Evolutionary conservation across 768 basidiomycete species (phyloP), one percentile per base, ranked within the genome.

Genomic region (Boletus patriciae): DNA sequence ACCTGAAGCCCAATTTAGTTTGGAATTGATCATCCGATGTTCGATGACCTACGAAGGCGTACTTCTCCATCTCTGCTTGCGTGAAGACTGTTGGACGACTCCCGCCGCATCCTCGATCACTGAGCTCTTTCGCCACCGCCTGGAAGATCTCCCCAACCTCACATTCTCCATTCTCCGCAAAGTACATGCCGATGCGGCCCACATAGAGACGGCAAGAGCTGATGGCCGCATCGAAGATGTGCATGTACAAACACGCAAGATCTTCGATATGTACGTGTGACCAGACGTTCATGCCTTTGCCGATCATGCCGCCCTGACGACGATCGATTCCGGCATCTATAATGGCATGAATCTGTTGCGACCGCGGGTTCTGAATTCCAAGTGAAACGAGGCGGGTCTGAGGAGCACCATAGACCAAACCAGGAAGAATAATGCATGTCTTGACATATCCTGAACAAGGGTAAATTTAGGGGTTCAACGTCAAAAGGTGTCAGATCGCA

Each of bases 361-460:
- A 87, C 50, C 78, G 73, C 1, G 73, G 64, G 59, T 87, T 84
- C 34, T 80, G 76, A 36, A 88, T 73, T 11, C 80, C 84, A 6
- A 72, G 66, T 25, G 83, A 77, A 36, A 80, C 78, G 25, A 88
- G 74, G 6, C 64, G 66, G 8, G 78, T 78, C 9, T 64, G 66
- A 3, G 83, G 80, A 34, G 82, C 70, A 43, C 83, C 85, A 60
- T 81, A 90, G 33, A 91, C 83, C 0, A 84, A 83, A 18, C 72
- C 69, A 1, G 83, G 83, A 12, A 79, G 64, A 25, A 86, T 65
- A 6, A 84, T 80, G 67, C 82, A 80, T 3, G 74, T 75, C 60
- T 73, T 79, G 43, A 79, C 72, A 58, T 82, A 83, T 11, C 80
- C 84, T 81, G 53, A n/a, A 70, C 68, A 19, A 66, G n/a, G 6